Evolutionary conservation across 1,284 basidiomycete genomes (phyloP), one percentile per base, ranked within the genome.

Genomic region (Veloboletus limbatus): DNA sequence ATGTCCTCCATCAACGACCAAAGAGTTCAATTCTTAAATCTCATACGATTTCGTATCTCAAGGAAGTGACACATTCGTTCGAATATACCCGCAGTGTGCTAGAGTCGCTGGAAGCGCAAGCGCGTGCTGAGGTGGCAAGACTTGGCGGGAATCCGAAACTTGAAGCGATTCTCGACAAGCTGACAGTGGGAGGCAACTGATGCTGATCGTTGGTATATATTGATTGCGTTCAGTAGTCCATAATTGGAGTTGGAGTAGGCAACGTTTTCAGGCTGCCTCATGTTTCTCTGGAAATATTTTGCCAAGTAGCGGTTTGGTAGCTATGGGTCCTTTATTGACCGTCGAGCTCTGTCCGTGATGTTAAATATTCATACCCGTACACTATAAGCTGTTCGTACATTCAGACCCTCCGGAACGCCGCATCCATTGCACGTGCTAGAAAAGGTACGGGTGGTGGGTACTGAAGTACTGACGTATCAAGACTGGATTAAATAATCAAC

Each of bases 1-100:
- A 93, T 56, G 82, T 94, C 10, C 77, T 96, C 8, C 88, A 92
- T 60, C 92, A 94, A 68, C 77, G 87, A 4, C 90, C 93, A 0
- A 75, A 78, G 0, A 87, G 85, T 0, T 78, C 82, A 1, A 85
- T 85, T 0, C 74, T 92, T 40, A 96, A 96, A 63, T 68, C 69
- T 2, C 85, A 92, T 58, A 78, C 82, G 1, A 90, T 96, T 43
- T 70, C 78, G 5, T 93, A 94, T 62, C 80, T 97, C 62, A 69
- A 70, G 26, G 69, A 79, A 16, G 70, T 75, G 28, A 90, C 88
- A 0, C 70, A 75, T 41, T 87, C 85, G 2, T 89, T 91, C 59
- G 79, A 76, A 6, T 91, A 90, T 60, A 88, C 85, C 0, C 67
- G 77, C 6, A 56, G 62, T 0, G 85, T 88, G 1, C 61, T 89